These are phyloP conservation scores for Pichia paraexigua DNA, from an alignment of 805 yeast species.

Conservation along the genomic window DNA sequence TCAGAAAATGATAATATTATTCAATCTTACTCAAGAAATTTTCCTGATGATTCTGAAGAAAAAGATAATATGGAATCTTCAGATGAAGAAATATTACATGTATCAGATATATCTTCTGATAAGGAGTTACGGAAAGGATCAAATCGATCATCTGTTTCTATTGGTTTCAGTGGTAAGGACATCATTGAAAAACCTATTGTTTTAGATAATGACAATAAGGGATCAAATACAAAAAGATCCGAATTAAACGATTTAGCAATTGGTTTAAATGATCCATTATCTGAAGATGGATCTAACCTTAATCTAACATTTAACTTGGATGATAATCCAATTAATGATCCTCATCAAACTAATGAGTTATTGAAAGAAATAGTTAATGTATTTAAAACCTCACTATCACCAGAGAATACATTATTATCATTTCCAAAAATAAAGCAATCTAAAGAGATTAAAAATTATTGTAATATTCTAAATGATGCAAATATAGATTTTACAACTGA, in stretches of 20 bases:
- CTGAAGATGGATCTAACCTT: not conserved
- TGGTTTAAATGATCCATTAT: not conserved
- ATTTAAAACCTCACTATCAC: not conserved
- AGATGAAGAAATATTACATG: not conserved
- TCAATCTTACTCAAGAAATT: not conserved
- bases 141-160: too few relatives aligned
- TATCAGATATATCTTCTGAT: not conserved
- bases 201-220: not conserved
- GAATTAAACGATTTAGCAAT: not conserved
- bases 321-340: not conserved
- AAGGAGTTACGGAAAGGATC: not conserved
- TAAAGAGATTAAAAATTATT: not conserved
- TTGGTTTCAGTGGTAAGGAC: not conserved
- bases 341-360: not conserved
- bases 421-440: not conserved
- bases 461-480: slow-evolving; percentile 26
- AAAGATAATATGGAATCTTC: not conserved
- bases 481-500: slow-evolving; percentile 49
- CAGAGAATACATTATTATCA: not conserved
- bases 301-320: not conserved
- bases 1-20: not conserved
- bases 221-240: not conserved
- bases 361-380: not conserved
- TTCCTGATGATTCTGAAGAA: not conserved
- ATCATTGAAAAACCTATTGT: not conserved